Evolutionary conservation across 805 yeast species (phyloP).

Genomic region (Myxozyma kluyveri): DNA sequence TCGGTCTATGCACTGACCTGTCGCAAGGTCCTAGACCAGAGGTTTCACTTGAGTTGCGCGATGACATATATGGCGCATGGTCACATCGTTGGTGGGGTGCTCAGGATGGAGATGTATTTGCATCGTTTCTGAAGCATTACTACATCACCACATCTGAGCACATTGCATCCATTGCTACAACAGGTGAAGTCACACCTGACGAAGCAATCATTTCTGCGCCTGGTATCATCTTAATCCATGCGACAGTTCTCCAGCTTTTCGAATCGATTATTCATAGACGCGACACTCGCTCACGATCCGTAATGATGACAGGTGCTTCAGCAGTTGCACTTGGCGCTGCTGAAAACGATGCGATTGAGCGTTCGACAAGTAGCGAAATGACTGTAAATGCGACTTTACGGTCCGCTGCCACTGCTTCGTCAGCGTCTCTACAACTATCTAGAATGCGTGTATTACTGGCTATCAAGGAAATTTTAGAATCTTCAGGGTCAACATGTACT

Average conservation of each 20-base stretch:
- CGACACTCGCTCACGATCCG: background rate
- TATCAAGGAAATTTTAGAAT: slow-evolving; percentile 42
- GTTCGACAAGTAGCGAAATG: slow-evolving; percentile 2
- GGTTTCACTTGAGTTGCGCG: slow-evolving; percentile 12
- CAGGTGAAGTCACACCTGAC: slow-evolving; percentile 21
- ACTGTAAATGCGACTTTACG: slow-evolving; percentile 13
- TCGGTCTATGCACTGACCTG: slow-evolving; percentile 28
- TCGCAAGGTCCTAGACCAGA: slow-evolving; percentile 21
- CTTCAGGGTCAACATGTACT: slow-evolving; percentile 29
- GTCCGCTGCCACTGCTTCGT: slow-evolving; percentile 3
- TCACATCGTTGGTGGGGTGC: slow-evolving; percentile 37
- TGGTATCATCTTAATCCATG: slow-evolving; percentile 36
- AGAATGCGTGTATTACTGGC: slow-evolving; percentile 36
- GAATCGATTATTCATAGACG: slow-evolving; percentile 28
- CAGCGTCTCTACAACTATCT: slow-evolving; percentile 11
- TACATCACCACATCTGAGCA: slow-evolving; percentile 37
- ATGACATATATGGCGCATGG: slow-evolving; percentile 40
- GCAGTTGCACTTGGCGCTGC: background rate
- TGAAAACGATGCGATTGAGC: too few species aligned
- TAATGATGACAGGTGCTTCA: background rate
- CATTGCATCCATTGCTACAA: slow-evolving; percentile 29
- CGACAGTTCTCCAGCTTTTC: slow-evolving; percentile 31
- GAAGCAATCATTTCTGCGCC: slow-evolving; percentile 34
- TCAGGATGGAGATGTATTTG: slow-evolving; percentile 40
- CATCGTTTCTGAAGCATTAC: slow-evolving; percentile 44